A percentile compares a stretch with the other conserved stretches of the same genome.
phyloP scores from a whole-genome alignment of 2,329 filamentous ascomycete species.

The Furcasterigmium furcatum region DNA sequence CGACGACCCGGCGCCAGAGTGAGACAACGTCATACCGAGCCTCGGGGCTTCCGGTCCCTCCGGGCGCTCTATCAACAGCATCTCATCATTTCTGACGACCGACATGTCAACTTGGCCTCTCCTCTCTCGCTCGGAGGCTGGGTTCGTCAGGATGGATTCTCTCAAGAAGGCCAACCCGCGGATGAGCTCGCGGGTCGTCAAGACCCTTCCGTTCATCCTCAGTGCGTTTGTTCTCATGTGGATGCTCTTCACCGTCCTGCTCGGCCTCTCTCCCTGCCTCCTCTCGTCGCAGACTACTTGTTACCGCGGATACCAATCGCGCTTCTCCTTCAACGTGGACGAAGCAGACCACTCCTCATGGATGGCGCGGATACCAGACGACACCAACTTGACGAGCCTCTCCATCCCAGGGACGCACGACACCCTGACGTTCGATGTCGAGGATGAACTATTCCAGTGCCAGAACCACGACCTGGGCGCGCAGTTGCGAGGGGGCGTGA shows the following conservation, averaged over 20 bases:
- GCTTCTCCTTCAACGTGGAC: constrained; percentile 40
- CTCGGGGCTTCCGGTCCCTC: no score
- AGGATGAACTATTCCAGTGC: constrained; percentile 34
- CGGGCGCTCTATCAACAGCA: no score
- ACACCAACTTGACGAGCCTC: constrained; percentile 34
- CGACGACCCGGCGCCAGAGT: no score
- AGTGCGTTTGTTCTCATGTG: constrained; percentile 13
- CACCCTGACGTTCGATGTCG: constrained; percentile 44
- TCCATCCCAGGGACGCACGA: constrained; percentile 52
- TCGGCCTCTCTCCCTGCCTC: constrained; percentile 18
- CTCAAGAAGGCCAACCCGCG: no score
- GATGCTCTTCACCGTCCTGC: constrained; percentile 17
- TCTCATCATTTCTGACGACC: no score
- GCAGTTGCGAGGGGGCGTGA: constrained; percentile 43
- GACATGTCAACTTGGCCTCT: no score
- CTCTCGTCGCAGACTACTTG: constrained; percentile 16
- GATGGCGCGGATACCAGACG: constrained; percentile 41
- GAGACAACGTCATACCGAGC: no score
- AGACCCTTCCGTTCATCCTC: constrained; percentile 6
- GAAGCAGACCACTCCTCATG: constrained; percentile 28
- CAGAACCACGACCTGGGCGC: constrained; percentile 41
- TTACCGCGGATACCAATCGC: constrained; percentile 27
- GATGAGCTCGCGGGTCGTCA: no score
- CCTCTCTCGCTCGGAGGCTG: no score
- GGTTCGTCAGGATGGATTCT: no score